Conservation (phyloP, 768 basidiomycete genomes). For the Tricholoma sp. region DNA sequence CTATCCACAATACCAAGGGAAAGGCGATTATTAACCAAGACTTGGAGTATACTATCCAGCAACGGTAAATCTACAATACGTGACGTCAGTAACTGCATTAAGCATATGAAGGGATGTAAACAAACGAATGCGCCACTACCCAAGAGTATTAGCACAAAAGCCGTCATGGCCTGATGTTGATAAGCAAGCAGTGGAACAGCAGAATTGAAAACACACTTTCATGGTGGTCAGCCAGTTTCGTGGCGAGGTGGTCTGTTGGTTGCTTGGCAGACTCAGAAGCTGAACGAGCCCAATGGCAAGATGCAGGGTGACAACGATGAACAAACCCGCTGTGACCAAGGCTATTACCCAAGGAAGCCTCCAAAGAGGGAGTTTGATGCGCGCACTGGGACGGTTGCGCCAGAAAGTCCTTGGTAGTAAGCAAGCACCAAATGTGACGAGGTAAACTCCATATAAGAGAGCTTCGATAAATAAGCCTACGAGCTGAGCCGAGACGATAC, state of each 20-base stretch:
- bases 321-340: background rate
- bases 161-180: background rate
- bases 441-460: background rate
- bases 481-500: conserved; percentile 10
- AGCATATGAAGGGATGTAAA: background rate
- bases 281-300: background rate
- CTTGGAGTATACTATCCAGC: conserved; percentile 16
- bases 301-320: background rate
- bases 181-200: background rate
- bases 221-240: background rate
- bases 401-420: too few relatives aligned
- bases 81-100: background rate
- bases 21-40: conserved; percentile 7
- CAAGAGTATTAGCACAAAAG: background rate
- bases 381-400: background rate
- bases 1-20: conserved; percentile 13
- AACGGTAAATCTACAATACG: conserved; percentile 17
- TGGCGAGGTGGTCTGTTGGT: background rate
- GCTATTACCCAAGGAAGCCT: background rate
- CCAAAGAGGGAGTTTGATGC: background rate
- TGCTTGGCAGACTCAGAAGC: background rate
- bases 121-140: background rate
- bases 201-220: background rate
- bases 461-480: background rate
- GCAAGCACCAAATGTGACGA: too few relatives aligned